A percentile compares a stretch with the other conserved stretches of the same genome.
Evolutionary conservation across 2,329 filamentous ascomycete species (phyloP).

Genomic region (Ceratocystis variospora): DNA sequence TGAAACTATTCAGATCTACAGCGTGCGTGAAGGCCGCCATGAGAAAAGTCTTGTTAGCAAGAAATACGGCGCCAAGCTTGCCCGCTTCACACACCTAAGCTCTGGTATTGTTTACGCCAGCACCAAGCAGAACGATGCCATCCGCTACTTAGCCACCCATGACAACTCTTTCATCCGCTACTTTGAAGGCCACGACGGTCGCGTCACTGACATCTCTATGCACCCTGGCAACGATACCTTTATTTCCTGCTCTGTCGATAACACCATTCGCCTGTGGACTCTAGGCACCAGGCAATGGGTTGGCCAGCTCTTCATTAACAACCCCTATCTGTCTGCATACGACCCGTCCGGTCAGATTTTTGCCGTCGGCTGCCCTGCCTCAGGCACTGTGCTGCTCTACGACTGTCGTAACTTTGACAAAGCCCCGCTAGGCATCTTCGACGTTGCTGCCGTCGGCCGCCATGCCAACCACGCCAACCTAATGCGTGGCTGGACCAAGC

Average conservation of each 20-base stretch:
- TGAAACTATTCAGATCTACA: slow-evolving; percentile 91
- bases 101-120: slow-evolving; percentile 90
- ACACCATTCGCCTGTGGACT: slow-evolving; percentile 86
- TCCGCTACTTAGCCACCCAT: slow-evolving; percentile 76
- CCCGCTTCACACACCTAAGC: slow-evolving; percentile 83
- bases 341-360: slow-evolving; percentile 89
- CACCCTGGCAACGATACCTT: slow-evolving; percentile 83
- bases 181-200: slow-evolving; percentile 76
- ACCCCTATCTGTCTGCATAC: slow-evolving; percentile 72
- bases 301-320: slow-evolving; percentile 66
- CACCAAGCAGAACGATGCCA: slow-evolving; percentile 85
- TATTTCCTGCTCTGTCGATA: slow-evolving; percentile 79
- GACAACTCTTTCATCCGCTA: slow-evolving; percentile 96
- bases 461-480: slow-evolving; percentile 42
- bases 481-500: slow-evolving; percentile 65
- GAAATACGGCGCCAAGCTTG: slow-evolving; percentile 91
- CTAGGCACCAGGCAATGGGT: slow-evolving; percentile 65
- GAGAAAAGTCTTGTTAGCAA: slow-evolving; percentile 85
- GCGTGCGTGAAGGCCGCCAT: slow-evolving; percentile 76
- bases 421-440: slow-evolving; percentile 74
- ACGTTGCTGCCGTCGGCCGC: slow-evolving; percentile 48
- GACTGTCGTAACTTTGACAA: slow-evolving; percentile 91
- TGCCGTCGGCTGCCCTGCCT: slow-evolving; percentile 69
- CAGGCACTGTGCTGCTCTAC: slow-evolving; percentile 73
- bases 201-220: slow-evolving; percentile 70